These are phyloP conservation scores for Lactifluus echinatus DNA, from an alignment of 768 basidiomycete species.

Conservation along the genomic window DNA sequence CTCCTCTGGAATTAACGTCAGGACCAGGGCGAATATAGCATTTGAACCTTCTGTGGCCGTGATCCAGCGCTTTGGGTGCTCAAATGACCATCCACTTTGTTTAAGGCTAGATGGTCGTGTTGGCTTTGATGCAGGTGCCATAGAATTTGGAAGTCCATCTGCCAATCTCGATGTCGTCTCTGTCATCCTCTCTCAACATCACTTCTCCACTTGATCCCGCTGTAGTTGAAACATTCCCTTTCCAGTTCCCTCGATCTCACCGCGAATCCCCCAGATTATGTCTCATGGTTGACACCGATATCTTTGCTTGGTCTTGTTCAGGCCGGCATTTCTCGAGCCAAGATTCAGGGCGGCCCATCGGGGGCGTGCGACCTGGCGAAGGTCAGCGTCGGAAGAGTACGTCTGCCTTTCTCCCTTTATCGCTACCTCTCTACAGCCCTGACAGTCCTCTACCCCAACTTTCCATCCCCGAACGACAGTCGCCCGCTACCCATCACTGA, in stretches of 20 bases:
- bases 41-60: no score
- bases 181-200: constrained; percentile 45
- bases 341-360: constrained; percentile 1
- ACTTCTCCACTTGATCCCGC: constrained; percentile 35
- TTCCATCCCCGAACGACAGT: constrained; percentile 49
- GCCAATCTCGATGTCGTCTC: constrained; percentile 48
- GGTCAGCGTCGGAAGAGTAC: constrained; percentile 9
- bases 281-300: constrained; percentile 14
- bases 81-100: no score
- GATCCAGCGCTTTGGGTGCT: no score
- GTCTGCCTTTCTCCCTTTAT: neutral
- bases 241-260: constrained; percentile 43
- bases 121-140: constrained; percentile 59
- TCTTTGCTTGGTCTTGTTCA: constrained; percentile 8
- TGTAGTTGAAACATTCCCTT: constrained; percentile 35
- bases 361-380: constrained; percentile 10
- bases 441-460: constrained; percentile 39
- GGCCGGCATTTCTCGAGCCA: neutral
- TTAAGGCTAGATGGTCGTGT: constrained; percentile 47
- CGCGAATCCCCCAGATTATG: constrained; percentile 6
- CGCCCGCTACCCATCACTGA: constrained; percentile 48
- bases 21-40: no score
- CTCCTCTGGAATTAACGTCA: no score
- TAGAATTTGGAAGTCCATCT: constrained; percentile 59
- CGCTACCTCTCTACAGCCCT: constrained; percentile 10